Conservation (phyloP, 2,329 filamentous ascomycete species). For the Aaosphaeria arxii region DNA sequence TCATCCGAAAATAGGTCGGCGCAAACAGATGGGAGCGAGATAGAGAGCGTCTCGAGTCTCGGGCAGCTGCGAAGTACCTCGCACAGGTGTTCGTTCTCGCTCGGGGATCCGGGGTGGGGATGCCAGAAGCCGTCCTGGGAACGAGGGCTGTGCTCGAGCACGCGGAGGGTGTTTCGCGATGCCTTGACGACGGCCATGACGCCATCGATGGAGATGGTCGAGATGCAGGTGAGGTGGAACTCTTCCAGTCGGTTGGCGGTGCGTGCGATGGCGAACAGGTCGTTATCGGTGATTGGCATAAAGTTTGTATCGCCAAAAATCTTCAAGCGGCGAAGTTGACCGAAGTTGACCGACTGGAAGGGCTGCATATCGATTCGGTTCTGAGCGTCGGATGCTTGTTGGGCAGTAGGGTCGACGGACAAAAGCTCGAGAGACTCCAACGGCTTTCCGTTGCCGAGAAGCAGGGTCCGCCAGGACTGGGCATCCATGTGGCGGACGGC, state of each 20-base stretch:
- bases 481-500: constrained; percentile 48
- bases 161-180: constrained; percentile 46
- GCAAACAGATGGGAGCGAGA: constrained; percentile 49
- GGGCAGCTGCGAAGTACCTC: constrained; percentile 46
- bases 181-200: constrained; percentile 53
- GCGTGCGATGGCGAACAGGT: constrained; percentile 49
- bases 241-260: constrained; percentile 52
- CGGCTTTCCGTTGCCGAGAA: constrained; percentile 43
- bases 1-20: constrained; percentile 45
- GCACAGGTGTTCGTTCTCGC: constrained; percentile 48
- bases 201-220: constrained; percentile 51
- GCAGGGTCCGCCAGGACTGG: constrained; percentile 47
- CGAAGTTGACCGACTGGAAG: constrained; percentile 49
- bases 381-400: constrained; percentile 39
- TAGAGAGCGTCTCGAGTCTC: constrained; percentile 47
- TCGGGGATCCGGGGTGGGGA: constrained; percentile 46
- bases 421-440: constrained; percentile 52
- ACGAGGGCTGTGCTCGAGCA: constrained; percentile 54
- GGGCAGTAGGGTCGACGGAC: constrained; percentile 47
- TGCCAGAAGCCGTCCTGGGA: constrained; percentile 52
- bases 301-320: constrained; percentile 54
- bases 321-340: constrained; percentile 50
- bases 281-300: constrained; percentile 50
- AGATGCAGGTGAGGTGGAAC: constrained; percentile 54
- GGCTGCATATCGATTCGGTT: constrained; percentile 45